Evolutionary conservation across 1,284 basidiomycete genomes (phyloP).

Genomic region (Marasmius oreades): DNA sequence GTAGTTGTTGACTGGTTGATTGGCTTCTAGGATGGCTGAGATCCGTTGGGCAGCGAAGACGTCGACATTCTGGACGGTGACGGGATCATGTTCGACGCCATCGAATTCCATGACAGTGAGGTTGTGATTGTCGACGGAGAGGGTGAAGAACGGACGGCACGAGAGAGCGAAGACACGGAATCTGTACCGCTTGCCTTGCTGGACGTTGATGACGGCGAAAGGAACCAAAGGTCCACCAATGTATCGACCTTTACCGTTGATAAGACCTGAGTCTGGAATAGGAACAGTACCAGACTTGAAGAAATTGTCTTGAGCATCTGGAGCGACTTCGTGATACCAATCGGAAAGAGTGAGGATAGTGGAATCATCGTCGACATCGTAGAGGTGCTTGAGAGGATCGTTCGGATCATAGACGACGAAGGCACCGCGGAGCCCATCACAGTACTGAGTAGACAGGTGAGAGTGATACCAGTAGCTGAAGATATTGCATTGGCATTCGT

Average conservation of each 20-base stretch:
- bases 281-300: constrained; percentile 32
- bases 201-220: constrained; percentile 34
- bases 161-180: constrained; percentile 53
- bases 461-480: constrained; percentile 31
- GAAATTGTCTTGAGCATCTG: constrained; percentile 34
- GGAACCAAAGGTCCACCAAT: constrained; percentile 25
- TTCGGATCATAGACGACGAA: constrained; percentile 32
- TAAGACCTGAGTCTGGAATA: constrained; percentile 31
- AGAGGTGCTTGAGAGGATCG: constrained; percentile 27
- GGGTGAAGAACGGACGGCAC: constrained; percentile 34
- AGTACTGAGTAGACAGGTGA: constrained; percentile 42
- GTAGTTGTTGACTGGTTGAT: constrained; percentile 35
- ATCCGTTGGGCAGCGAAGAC: constrained; percentile 34
- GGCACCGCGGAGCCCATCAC: constrained; percentile 21
- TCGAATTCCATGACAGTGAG: constrained; percentile 46
- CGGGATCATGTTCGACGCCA: constrained; percentile 32
- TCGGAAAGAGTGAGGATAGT: constrained; percentile 29
- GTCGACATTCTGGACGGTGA: constrained; percentile 32
- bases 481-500: not conserved
- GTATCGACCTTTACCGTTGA: constrained; percentile 38
- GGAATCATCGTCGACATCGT: constrained; percentile 29
- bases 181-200: constrained; percentile 31
- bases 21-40: constrained; percentile 32
- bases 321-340: constrained; percentile 34
- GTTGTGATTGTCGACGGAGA: constrained; percentile 45